Percentiles rank a stretch among this genome's conserved stretches.
Conservation (phyloP, 2,329 filamentous ascomycete species). For the Monosporascus sp. region DNA sequence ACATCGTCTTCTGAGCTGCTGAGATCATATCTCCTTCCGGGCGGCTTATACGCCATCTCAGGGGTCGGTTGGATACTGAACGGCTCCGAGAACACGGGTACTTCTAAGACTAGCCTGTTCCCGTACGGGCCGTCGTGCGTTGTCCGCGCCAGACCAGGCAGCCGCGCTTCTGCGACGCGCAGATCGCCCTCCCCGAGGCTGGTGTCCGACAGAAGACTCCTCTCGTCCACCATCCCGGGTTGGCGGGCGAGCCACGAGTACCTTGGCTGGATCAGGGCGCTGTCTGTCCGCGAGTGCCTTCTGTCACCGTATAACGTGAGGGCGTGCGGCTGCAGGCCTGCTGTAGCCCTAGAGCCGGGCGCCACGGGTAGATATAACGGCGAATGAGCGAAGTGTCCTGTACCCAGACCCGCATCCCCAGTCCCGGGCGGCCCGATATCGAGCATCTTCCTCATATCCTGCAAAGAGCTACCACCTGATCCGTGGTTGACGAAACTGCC, state of each 20-base stretch:
- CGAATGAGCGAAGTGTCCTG: constrained; percentile 1
- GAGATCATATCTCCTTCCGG: constrained; percentile 15
- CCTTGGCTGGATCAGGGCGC: constrained; percentile 9
- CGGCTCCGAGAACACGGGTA: constrained; percentile 18
- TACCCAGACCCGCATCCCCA: background rate
- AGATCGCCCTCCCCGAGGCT: constrained; percentile 20
- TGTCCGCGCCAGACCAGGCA: constrained; percentile 7
- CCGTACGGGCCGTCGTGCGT: constrained; percentile 6
- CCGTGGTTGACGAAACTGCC: constrained; percentile 22
- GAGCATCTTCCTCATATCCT: constrained; percentile 14
- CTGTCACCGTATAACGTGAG: constrained; percentile 14
- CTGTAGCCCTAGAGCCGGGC: constrained; percentile 8
- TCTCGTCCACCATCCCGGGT: constrained; percentile 12
- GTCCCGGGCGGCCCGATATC: constrained; percentile 12
- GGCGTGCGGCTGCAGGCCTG: constrained; percentile 14
- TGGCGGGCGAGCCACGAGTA: constrained; percentile 14
- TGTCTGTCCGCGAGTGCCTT: constrained; percentile 6
- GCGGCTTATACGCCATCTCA: constrained; percentile 21
- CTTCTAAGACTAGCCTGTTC: constrained; percentile 10
- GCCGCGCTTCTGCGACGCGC: constrained; percentile 14
- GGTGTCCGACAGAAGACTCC: constrained; percentile 25
- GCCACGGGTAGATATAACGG: constrained; percentile 11
- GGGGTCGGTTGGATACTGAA: constrained; percentile 29
- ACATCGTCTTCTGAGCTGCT: constrained; percentile 13
- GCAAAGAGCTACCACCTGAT: constrained; percentile 10